A percentile compares a stretch with the other conserved stretches of the same genome.
Conservation (phyloP, 495 filamentous ascomycete species). For the Endocarpon pusillum region DNA sequence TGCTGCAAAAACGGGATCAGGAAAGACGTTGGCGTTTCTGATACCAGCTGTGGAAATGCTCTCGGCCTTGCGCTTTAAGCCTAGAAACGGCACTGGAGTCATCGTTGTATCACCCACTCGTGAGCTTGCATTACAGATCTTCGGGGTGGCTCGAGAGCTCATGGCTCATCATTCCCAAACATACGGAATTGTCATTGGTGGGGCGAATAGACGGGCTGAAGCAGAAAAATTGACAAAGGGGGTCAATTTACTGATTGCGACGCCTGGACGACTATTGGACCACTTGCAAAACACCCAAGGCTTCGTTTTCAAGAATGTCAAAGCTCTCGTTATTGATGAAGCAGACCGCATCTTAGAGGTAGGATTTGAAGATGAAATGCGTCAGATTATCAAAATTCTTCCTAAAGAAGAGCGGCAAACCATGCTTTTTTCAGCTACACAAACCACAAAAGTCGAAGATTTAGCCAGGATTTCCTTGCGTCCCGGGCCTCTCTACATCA, state of each 20-base stretch:
- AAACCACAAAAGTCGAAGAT: constrained; percentile 97
- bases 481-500: constrained; percentile 88
- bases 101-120: constrained; percentile 67
- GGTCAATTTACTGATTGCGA: constrained; percentile 86
- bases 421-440: constrained; percentile 92
- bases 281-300: constrained; percentile 85
- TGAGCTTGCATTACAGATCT: constrained; percentile 89
- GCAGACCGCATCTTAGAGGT: constrained; percentile 91
- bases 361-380: constrained; percentile 97
- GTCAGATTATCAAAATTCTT: constrained; percentile 89
- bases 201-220: constrained; percentile 79
- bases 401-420: constrained; percentile 82
- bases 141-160: constrained; percentile 83
- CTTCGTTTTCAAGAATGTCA: constrained; percentile 88
- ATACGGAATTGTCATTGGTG: constrained; percentile 89
- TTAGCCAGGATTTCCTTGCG: constrained; percentile 83
- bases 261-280: constrained; percentile 82
- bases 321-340: constrained; percentile 77
- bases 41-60: constrained; percentile 95
- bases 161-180: constrained; percentile 82
- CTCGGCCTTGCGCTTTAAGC: constrained; percentile 74
- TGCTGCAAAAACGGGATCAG: constrained; percentile 90
- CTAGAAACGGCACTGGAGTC: constrained; percentile 63
- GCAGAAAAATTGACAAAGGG: constrained; percentile 89
- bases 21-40: constrained; percentile 89